phyloP scores from a whole-genome alignment of 2,329 filamentous ascomycete genomes.

The Sclerotinia nivalis region DNA sequence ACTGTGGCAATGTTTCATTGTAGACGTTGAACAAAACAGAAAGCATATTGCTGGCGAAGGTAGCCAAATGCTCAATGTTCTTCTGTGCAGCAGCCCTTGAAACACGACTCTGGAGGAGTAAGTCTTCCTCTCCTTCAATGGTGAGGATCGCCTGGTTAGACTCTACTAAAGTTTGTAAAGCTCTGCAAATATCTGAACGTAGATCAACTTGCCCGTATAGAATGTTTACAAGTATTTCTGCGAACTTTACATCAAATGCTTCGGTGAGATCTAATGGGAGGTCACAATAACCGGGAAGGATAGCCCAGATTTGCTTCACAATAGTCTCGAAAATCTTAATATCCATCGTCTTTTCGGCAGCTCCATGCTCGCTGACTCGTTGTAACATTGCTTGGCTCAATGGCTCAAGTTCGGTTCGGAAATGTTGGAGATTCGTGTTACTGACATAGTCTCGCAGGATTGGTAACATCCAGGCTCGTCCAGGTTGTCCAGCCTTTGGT shows the following conservation, averaged over 20 bases:
- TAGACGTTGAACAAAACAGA: conserved; percentile 99
- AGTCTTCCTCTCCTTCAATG: conserved; percentile 64
- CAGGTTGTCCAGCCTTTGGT: conserved; percentile 74
- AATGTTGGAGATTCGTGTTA: conserved; percentile 85
- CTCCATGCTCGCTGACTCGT: conserved; percentile 77
- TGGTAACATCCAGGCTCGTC: conserved; percentile 92
- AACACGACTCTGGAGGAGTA: conserved; percentile 76
- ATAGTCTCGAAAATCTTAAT: conserved; percentile 97
- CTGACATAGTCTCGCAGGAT: conserved; percentile 85
- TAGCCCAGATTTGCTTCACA: conserved; percentile 93
- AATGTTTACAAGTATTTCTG: conserved; percentile 86
- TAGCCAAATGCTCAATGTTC: conserved; percentile 79
- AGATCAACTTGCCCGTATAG: conserved; percentile 90
- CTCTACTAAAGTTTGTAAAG: conserved; percentile 82
- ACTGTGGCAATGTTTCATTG: conserved; percentile 91
- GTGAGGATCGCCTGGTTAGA: conserved; percentile 81
- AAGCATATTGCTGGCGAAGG: conserved; percentile 82
- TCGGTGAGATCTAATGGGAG: conserved; percentile 75
- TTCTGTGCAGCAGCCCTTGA: conserved; percentile 72
- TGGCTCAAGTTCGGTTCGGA: conserved; percentile 82
- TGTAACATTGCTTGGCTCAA: conserved; percentile 90
- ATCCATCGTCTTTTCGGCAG: conserved; percentile 87
- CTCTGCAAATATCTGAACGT: conserved; percentile 82
- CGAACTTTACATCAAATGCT: conserved; percentile 84
- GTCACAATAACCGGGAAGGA: conserved; percentile 92